Evolutionary conservation across 106 monocot genomes (phyloP).

Genomic region (Allium sativum): DNA sequence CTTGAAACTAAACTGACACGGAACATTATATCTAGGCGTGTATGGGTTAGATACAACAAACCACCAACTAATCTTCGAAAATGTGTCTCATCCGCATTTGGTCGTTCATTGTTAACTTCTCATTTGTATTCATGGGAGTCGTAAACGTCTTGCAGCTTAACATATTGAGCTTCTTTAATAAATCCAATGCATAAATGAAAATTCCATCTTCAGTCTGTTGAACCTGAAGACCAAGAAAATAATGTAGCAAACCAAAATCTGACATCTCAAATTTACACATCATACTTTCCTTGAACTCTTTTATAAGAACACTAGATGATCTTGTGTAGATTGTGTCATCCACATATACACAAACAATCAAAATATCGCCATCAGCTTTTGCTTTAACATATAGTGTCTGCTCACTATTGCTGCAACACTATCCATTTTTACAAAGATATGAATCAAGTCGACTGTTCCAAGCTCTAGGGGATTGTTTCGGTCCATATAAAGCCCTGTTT

Average conservation of each 20-base stretch:
- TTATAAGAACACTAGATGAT: background rate
- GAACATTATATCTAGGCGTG: slow-evolving; percentile 8
- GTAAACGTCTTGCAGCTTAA: background rate
- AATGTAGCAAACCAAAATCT: background rate
- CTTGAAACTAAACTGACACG: slow-evolving; percentile 5
- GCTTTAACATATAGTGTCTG: background rate
- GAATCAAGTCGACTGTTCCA: background rate
- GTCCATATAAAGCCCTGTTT: background rate
- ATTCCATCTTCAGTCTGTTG: background rate
- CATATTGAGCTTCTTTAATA: background rate
- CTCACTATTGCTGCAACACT: background rate
- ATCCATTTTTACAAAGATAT: background rate
- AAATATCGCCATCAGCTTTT: background rate
- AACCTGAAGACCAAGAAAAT: background rate
- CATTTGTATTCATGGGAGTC: background rate
- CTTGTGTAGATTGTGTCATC: background rate
- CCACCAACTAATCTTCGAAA: slow-evolving; percentile 1
- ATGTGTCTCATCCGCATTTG: background rate
- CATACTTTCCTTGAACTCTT: background rate
- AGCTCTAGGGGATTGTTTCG: background rate
- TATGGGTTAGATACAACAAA: background rate
- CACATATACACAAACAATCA: slow-evolving; percentile 1
- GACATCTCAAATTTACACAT: background rate
- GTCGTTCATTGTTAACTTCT: background rate
- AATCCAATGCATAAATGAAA: background rate